Conservation (phyloP, 441 rosid species). For the Mallotus repandus region DNA sequence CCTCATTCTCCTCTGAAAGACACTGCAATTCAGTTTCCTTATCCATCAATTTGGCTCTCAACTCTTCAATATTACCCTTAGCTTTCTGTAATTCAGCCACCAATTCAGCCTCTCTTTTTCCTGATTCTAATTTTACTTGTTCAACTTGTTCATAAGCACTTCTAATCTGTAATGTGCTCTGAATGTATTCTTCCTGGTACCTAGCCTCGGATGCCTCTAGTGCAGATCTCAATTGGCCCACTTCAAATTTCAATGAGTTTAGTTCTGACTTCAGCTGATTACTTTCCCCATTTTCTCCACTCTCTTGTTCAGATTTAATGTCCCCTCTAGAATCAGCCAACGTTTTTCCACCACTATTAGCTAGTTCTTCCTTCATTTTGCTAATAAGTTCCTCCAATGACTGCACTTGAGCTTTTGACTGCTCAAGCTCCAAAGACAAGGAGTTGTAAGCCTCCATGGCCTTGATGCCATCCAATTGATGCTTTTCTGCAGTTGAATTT, state of each 20-base stretch:
- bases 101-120: slow-evolving; percentile 49
- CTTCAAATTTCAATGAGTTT: slow-evolving; percentile 49
- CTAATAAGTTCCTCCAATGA: slow-evolving; percentile 64
- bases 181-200: slow-evolving; percentile 84
- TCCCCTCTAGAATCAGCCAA: slow-evolving; percentile 12
- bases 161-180: slow-evolving; percentile 79
- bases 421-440: slow-evolving; percentile 58
- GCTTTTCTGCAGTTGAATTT: slow-evolving; percentile 56
- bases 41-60: slow-evolving; percentile 53
- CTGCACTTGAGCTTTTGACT: slow-evolving; percentile 52
- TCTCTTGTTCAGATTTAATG: slow-evolving; percentile 11
- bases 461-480: slow-evolving; percentile 58
- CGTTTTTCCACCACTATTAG: slow-evolving; percentile 22
- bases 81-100: slow-evolving; percentile 43
- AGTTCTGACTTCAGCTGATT: slow-evolving; percentile 57
- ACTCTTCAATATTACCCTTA: slow-evolving; percentile 49
- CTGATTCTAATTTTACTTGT: slow-evolving; percentile 43
- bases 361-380: slow-evolving; percentile 49
- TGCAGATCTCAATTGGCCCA: slow-evolving; percentile 59
- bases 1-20: slow-evolving; percentile 52
- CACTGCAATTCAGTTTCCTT: slow-evolving; percentile 58
- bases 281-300: slow-evolving; percentile 40
- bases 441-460: slow-evolving; percentile 57
- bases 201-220: slow-evolving; percentile 71
- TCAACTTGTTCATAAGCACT: slow-evolving; percentile 80